A percentile compares a stretch with the other conserved stretches of the same genome.
Evolutionary conservation across 2,329 filamentous ascomycete species (phyloP).

Genomic region (Claviceps maximensis): DNA sequence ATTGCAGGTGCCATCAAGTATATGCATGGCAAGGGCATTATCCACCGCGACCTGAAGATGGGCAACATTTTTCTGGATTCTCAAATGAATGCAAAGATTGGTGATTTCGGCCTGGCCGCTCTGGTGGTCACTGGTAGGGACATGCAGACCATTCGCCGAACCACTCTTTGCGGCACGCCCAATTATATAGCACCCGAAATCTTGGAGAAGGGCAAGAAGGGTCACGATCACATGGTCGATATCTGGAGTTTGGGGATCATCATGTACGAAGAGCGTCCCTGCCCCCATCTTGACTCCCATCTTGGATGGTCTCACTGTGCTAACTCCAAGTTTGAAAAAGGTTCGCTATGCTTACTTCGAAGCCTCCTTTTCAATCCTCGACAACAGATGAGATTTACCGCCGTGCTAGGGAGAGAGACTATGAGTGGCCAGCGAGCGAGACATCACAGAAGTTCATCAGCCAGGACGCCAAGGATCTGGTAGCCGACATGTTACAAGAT

Average conservation of each 20-base stretch:
- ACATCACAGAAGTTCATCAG: conserved; percentile 58
- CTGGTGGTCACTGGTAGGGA: conserved; percentile 85
- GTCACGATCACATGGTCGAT: conserved; percentile 95
- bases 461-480: conserved; percentile 62
- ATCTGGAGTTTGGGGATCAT: conserved; percentile 98
- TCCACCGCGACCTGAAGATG: conserved; percentile 94
- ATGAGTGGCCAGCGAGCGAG: conserved; percentile 62
- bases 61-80: conserved; percentile 93
- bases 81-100: conserved; percentile 95
- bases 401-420: conserved; percentile 56
- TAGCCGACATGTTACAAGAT: conserved; percentile 61
- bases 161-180: conserved; percentile 89
- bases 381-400: conserved; percentile 78
- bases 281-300: neutral
- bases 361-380: conserved; percentile 88
- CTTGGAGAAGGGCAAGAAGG: conserved; percentile 81
- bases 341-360: conserved; percentile 93
- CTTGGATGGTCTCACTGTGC: neutral
- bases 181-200: conserved; percentile 99
- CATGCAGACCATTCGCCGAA: conserved; percentile 69
- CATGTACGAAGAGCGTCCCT: conserved; percentile 43
- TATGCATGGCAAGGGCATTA: conserved; percentile 88
- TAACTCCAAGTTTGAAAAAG: conserved; percentile 24
- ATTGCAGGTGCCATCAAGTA: conserved; percentile 97
- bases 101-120: conserved; percentile 90